Percentiles rank a stretch among this genome's conserved stretches.
Conservation (phyloP, 2,329 filamentous ascomycete species). For the Arthrobotrys sphaeroides region DNA sequence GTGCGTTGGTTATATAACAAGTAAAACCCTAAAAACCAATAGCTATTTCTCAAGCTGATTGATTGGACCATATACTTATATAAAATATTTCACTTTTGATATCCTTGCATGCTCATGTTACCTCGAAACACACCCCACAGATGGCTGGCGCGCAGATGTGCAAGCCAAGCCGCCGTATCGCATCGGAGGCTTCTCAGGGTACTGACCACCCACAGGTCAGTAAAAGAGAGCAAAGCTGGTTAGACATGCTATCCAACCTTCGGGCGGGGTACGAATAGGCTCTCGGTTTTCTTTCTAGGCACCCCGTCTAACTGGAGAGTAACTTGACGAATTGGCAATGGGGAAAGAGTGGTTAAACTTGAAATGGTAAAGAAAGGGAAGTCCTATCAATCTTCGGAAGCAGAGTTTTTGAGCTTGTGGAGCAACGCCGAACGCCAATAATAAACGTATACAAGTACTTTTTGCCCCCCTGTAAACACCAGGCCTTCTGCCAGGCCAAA, state of each 20-base stretch:
- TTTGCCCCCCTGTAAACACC: neutral
- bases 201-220: too few relatives aligned
- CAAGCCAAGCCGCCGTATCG: neutral
- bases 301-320: neutral
- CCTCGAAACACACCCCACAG: neutral
- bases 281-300: neutral
- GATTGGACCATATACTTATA: neutral
- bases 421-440: neutral
- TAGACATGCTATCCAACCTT: neutral
- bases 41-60: neutral
- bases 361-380: constrained; percentile 4
- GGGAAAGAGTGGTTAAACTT: neutral
- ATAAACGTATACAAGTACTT: neutral
- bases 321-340: neutral
- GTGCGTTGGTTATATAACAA: neutral
- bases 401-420: neutral
- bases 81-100: neutral
- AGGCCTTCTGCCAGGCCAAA: neutral
- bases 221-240: too few relatives aligned
- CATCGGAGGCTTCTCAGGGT: too few relatives aligned
- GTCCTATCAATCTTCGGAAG: neutral
- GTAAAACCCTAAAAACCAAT: neutral
- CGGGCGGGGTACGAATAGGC: neutral
- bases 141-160: neutral
- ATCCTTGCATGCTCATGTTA: neutral